phyloP scores from a whole-genome alignment of 345 rosid genomes.

The Corchorus olitorius region DNA sequence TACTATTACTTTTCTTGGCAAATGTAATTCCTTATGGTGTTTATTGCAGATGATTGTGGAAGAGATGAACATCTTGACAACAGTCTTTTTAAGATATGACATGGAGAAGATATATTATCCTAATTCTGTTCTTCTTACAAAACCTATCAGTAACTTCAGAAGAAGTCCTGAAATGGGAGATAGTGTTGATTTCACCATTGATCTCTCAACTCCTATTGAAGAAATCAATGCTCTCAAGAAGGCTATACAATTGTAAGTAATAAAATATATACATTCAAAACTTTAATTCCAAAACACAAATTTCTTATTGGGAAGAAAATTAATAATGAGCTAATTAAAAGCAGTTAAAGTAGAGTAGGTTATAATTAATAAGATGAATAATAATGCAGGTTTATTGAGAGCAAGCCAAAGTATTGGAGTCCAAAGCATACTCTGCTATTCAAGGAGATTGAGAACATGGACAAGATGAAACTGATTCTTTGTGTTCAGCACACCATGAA shows the following conservation, averaged over 20 bases:
- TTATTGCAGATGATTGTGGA: conserved; percentile 69
- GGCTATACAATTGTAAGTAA: conserved; percentile 48
- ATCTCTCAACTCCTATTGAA: conserved; percentile 48
- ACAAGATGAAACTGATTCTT: conserved; percentile 47
- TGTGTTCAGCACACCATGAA: conserved; percentile 61
- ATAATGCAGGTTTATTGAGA: conserved; percentile 49
- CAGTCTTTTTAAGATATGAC: conserved; percentile 72
- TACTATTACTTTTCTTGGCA: neutral
- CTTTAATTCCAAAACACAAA: no score
- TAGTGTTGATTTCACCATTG: conserved; percentile 46
- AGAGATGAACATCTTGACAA: conserved; percentile 85
- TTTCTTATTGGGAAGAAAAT: neutral
- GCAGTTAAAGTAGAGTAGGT: neutral
- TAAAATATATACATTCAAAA: no score
- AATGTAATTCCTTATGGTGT: neutral
- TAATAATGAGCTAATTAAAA: neutral
- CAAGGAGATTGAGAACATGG: conserved; percentile 56
- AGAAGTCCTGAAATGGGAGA: conserved; percentile 69
- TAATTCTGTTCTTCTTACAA: conserved; percentile 64
- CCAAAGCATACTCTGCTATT: conserved; percentile 48
- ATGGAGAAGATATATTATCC: conserved; percentile 84
- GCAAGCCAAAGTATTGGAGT: conserved; percentile 63
- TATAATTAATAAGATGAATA: no score
- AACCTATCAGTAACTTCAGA: conserved; percentile 55
- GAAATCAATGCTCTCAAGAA: conserved; percentile 54